Evolutionary conservation across 1,139 yeast species (phyloP).

Genomic region (Suhomyces wounanorum): DNA sequence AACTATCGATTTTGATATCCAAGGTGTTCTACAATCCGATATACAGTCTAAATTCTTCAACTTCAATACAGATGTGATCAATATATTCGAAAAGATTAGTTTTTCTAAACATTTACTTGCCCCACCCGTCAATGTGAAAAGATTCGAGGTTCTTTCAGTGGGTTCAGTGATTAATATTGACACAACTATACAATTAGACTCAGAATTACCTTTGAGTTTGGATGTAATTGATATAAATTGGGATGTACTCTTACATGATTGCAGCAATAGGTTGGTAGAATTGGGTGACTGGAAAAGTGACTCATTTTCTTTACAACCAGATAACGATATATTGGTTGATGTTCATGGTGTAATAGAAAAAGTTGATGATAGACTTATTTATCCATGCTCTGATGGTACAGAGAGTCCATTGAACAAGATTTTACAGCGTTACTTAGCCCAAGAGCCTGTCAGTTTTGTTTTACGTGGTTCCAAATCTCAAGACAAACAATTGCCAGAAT

Average conservation of each 20-base stretch:
- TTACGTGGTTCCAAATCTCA: slow-evolving; percentile 24
- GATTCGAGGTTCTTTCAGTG: slow-evolving; percentile 12
- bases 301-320: slow-evolving; percentile 20
- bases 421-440: slow-evolving; percentile 24
- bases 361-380: slow-evolving; percentile 22
- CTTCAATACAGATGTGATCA: slow-evolving; percentile 20
- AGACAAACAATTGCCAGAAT: slow-evolving; percentile 22
- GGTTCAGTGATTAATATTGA: slow-evolving; percentile 10
- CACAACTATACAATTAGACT: slow-evolving; percentile 14
- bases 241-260: slow-evolving; percentile 31
- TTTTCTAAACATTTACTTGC: slow-evolving; percentile 19
- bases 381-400: slow-evolving; percentile 21
- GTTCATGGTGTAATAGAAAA: slow-evolving; percentile 21
- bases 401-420: slow-evolving; percentile 28
- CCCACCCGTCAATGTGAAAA: slow-evolving; percentile 18
- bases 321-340: slow-evolving; percentile 16
- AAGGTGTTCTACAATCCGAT: slow-evolving; percentile 21
- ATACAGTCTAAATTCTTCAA: slow-evolving; percentile 20
- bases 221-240: slow-evolving; percentile 26
- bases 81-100: slow-evolving; percentile 18
- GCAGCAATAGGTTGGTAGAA: slow-evolving; percentile 21
- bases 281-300: slow-evolving; percentile 30
- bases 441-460: slow-evolving; percentile 22
- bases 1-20: slow-evolving; percentile 21
- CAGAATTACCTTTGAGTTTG: slow-evolving; percentile 23